Evolutionary conservation across 192 early-diverging fungal genomes (phyloP), one percentile per base, ranked within the genome.

Genomic region (Umbelopsis sp.): DNA sequence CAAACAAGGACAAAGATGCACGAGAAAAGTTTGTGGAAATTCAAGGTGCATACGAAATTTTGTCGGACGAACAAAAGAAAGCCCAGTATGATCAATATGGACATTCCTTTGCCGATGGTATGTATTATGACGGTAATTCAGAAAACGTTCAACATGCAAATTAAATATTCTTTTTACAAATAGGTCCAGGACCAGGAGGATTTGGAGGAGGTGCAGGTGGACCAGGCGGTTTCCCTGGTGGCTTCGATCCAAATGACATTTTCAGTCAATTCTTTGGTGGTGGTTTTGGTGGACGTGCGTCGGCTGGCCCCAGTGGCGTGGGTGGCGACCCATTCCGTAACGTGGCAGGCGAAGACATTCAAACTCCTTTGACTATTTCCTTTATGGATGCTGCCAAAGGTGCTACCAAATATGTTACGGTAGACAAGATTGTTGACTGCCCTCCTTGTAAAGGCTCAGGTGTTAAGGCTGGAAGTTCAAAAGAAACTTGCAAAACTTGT

Each of bases 21-120:
- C 94, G 96, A 70, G 97, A 99, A 78, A 95, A 94, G 83, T 99
- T 99, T 84, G 83, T 97, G 11, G 94, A 99, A 82, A 93, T 99
- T 73, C 96, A 99, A 76, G 92, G 96, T 73, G 96, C 97, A 0
- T 99, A 99, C 76, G 95, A 97, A 21, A 93, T 97, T 68, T 81
- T 99, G 5, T 95, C 93, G 0, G 96, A 99, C 69, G 95, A 95
- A 51, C 77, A 87, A 72, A 99, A 99, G 82, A 90, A 95, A 53
- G 86, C 90, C 3, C 86, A 91, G 43, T 99, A 96, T 68, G 96
- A 99, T 82, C 90, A 93, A 82, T 96, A 93, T 81, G 97, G 97
- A 16, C 89, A 71, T 66, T 70, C 68, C 25, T 74, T 74, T 49
- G 59, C 45, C 22, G 24, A 75, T 65, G 56, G 69, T 49, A 51